Base-by-base conservation (phyloP, 495 filamentous ascomycete species). In the Penicillium simplicissimum region DNA sequence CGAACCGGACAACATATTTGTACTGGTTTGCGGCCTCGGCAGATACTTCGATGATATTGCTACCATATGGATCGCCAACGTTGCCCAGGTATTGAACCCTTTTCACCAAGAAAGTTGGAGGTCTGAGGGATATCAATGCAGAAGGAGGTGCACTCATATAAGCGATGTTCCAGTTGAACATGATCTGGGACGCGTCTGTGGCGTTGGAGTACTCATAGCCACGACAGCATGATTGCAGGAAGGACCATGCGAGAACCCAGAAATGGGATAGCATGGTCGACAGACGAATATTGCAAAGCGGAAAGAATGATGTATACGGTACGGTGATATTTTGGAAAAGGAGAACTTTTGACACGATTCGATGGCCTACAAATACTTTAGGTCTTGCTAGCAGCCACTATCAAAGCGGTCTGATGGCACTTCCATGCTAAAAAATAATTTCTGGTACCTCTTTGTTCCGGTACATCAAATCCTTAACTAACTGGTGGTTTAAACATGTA, bases 11-110 rank as follows among this genome's bases (percentile, higher is more conserved):
- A 36, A 54, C 34, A 37, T 54, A 54, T 36, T 54, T 54, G 19
- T 54, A 54, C 19, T 35, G 31, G 4, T 35, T 54, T 13, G 31
- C 51, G 51, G 15, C 14, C 15, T n/a, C 28, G 19, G 28, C 51
- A n/a, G 51, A 17, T 5, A 53, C 51, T 4, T 53, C 51, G 15
- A 53, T 53, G 33, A 53, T 54, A 37, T 54, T 54, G 31, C 45
- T 48, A 37, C 51, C 31, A 21, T 54, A 54, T 21, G 51, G 51
- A 11, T 21, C 19, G 19, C 51, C 51, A 37, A 54, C 34, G 3
- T 54, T 54, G 2, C 3, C 34, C 9, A 6, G 0, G 15, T 54
- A 37, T 48, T 25, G 45, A 23, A 48, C 45, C 1, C 4, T 7
- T 48, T 25, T 25, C 21, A 47, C 42, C 42, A 1, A 4, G 4